phyloP scores from a whole-genome alignment of 192 early-diverging fungal genomes.

The Podila epigama region DNA sequence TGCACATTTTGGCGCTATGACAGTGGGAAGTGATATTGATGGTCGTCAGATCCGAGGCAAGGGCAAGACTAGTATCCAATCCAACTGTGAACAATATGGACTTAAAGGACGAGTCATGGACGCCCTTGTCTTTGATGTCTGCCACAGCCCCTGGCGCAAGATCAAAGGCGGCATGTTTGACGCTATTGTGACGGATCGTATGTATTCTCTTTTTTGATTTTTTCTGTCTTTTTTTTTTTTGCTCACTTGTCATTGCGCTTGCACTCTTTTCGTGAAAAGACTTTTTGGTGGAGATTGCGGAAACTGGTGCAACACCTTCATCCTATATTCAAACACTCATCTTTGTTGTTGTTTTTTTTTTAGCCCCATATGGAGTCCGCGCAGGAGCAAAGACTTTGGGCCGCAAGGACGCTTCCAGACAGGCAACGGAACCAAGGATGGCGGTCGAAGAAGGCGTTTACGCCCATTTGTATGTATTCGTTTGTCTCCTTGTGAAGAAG shows the following conservation, averaged over 20 bases:
- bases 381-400: slow-evolving; percentile 95
- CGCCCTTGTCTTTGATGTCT: slow-evolving; percentile 84
- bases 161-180: slow-evolving; percentile 69
- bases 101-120: slow-evolving; percentile 78
- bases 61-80: slow-evolving; percentile 60
- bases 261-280: not conserved
- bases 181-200: slow-evolving; percentile 90
- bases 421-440: slow-evolving; percentile 47
- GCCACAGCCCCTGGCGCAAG: slow-evolving; percentile 83
- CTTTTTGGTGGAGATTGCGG: too few species aligned
- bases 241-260: too few species aligned
- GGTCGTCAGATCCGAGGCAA: slow-evolving; percentile 97
- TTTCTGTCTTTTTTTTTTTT: not conserved
- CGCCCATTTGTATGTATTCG: slow-evolving; percentile 51
- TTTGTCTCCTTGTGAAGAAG: not conserved
- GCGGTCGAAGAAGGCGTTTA: slow-evolving; percentile 52
- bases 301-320: too few species aligned
- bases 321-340: too few species aligned
- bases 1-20: slow-evolving; percentile 91
- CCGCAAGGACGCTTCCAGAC: slow-evolving; percentile 59
- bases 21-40: slow-evolving; percentile 96
- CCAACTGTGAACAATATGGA: slow-evolving; percentile 90
- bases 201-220: slow-evolving; percentile 10
- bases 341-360: too few species aligned
- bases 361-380: slow-evolving; percentile 95